Evolutionary conservation across 75 land plant species (phyloP).

Genomic region (Sequoiadendron giganteum): DNA sequence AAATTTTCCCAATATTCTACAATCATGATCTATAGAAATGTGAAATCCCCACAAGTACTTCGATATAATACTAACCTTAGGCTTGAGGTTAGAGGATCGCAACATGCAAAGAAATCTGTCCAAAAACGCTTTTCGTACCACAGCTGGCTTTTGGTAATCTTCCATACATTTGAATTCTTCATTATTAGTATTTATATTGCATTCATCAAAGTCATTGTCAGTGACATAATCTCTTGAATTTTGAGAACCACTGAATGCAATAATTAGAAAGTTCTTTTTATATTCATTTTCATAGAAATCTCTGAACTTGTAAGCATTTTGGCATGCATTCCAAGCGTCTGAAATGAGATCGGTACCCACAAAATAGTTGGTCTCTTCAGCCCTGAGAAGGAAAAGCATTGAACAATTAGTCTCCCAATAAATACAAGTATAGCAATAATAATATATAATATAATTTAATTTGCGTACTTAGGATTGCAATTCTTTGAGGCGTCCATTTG

Average conservation of each 20-base stretch:
- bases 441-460: too few relatives aligned
- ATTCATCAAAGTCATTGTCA: not conserved
- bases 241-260: not conserved
- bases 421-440: too few relatives aligned
- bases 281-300: too few relatives aligned
- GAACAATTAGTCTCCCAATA: too few relatives aligned
- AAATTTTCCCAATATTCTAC: too few relatives aligned
- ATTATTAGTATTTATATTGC: not conserved
- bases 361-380: not conserved
- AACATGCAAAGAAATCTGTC: not conserved
- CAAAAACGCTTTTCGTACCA: not conserved
- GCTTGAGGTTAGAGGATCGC: not conserved
- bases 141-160: not conserved
- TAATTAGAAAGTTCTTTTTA: too few relatives aligned
- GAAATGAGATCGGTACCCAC: not conserved
- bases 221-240: not conserved
- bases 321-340: not conserved
- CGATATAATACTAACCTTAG: not conserved
- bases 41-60: too few relatives aligned
- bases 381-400: not conserved
- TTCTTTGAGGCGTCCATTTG: too few relatives aligned
- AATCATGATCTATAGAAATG: too few relatives aligned
- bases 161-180: not conserved
- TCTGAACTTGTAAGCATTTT: not conserved
- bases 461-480: too few relatives aligned